Evolutionary conservation across 805 yeast species (phyloP), one percentile per base, ranked within the genome.

Genomic region (Zygosaccharomyces rouxii): DNA sequence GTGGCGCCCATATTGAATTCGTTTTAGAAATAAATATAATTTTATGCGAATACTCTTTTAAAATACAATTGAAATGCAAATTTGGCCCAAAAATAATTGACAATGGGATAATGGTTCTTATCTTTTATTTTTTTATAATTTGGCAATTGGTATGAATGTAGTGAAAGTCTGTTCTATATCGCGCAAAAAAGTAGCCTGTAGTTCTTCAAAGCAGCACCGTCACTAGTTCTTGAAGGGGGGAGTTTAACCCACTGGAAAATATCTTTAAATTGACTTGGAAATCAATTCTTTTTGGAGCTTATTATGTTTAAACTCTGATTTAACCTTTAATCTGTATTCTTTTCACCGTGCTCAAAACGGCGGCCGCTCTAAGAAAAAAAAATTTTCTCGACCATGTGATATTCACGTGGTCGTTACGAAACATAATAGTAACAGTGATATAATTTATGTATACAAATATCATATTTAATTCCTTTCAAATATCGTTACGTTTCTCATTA

Each of bases 1-100:
- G 63, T 54, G 29, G 57, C 57, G 29, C 56, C 53, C 59, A 57
- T 57, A 7, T 42, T 49, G 21, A 14, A 16, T 31, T 26, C 31
- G 6, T 46, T 18, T n/a, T 38, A 29, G 11, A 37, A 14, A 44
- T 22, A 22, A 18, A 40, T 29, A 40, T 40, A 28, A 29, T 18
- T 25, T 16, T 18, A 40, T 40, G 44, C 44, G 33, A 40, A 16
- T 31, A 31, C 14, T 13, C 33, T 40, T 26, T 23, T 29, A 18
- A 28, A 29, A 25, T 29, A 40, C 35, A 40, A 40, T 16, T 14
- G 9, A 31, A 14, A 39, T 40, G 44, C 44, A 40, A 29, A 31
- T 31, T 16, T 14, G 35, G 35, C 16, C 16, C 9, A 14, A 16
- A 7, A n/a, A 31, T 16, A 16, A 7, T 16, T 31, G 16, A 31